These are phyloP conservation scores for Acanthamoeba culbertsoni DNA, from an alignment of 208 protist genomes.

Conservation along the genomic window DNA sequence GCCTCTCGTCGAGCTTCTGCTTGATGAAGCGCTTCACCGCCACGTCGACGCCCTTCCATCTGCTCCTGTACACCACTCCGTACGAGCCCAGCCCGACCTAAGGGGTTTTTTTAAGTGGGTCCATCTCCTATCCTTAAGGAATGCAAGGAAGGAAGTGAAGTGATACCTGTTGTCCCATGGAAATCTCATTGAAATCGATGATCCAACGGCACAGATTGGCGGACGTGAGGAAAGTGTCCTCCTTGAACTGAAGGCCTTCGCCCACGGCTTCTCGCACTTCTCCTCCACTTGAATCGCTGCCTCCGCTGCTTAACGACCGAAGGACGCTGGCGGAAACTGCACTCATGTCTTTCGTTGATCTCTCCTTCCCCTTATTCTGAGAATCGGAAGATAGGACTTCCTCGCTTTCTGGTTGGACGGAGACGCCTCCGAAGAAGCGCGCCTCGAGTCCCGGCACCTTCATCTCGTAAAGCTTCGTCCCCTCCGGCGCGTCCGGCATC, in stretches of 20 bases:
- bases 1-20: neutral
- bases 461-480: neutral
- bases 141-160: too few relatives aligned
- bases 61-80: neutral
- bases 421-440: neutral
- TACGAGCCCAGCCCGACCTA: neutral
- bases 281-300: neutral
- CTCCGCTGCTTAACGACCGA: neutral
- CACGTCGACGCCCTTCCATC: neutral
- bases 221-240: neutral
- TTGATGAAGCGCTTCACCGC: neutral
- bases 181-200: neutral
- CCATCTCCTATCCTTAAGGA: too few relatives aligned
- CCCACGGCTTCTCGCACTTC: neutral
- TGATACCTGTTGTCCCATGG: neutral
- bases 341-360: neutral
- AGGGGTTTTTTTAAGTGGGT: too few relatives aligned
- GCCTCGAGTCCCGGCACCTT: neutral
- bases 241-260: neutral
- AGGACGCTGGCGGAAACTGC: neutral
- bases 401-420: neutral
- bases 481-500: neutral
- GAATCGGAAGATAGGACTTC: neutral
- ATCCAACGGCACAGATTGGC: constrained; percentile 58
- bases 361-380: neutral